A percentile compares a stretch with the other conserved stretches of the same genome.
Evolutionary conservation across 257 asterid genomes (phyloP).

Genomic region (Nicotiana otophora): DNA sequence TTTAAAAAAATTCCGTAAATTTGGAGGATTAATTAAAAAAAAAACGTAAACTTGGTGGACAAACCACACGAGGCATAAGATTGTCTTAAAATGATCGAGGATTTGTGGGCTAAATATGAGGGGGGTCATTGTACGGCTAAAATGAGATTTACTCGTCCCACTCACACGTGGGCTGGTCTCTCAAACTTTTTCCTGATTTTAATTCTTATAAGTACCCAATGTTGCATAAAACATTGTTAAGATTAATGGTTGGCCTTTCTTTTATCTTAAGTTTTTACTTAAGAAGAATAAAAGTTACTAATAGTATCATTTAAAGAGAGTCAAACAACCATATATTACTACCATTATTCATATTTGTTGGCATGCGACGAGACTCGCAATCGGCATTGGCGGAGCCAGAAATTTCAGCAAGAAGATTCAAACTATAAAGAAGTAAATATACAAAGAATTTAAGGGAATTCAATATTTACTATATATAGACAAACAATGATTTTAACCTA

Average conservation of each 20-base stretch:
- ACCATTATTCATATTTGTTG: too few species aligned
- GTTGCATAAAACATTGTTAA: background rate
- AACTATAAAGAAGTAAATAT: too few species aligned
- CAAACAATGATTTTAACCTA: too few species aligned
- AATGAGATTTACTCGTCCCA: constrained; percentile 9
- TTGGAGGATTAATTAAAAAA: background rate
- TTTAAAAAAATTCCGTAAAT: background rate
- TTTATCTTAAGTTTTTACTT: background rate
- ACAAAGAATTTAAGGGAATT: too few species aligned
- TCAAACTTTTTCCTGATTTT: background rate
- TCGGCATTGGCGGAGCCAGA: too few species aligned
- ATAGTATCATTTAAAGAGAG: too few species aligned
- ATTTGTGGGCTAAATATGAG: background rate
- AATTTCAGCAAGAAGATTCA: too few species aligned
- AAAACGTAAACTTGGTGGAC: background rate
- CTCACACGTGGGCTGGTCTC: constrained; percentile 17
- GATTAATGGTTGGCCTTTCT: background rate
- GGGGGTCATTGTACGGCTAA: background rate
- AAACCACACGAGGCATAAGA: constrained; percentile 1
- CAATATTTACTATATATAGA: too few species aligned
- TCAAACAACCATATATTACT: too few species aligned
- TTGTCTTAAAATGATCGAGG: background rate
- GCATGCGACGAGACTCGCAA: too few species aligned
- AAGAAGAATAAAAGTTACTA: too few species aligned
- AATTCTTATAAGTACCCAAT: background rate